Evolutionary conservation across 1,139 yeast genomes (phyloP), one percentile per base, ranked within the genome.

Genomic region (Suhomyces wounanorum): DNA sequence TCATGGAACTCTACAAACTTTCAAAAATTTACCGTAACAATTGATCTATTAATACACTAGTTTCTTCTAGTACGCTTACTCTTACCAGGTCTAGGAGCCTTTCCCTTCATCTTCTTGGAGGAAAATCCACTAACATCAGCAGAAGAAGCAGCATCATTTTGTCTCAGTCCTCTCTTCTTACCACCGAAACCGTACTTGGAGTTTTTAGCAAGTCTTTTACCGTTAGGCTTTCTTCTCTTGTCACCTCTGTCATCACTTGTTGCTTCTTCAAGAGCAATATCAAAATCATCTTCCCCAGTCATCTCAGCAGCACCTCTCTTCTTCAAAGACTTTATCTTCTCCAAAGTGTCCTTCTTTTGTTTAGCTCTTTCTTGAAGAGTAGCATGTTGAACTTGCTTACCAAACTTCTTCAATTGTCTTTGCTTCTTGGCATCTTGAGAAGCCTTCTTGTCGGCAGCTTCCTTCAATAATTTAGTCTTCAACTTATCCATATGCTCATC

Each of bases 401-500:
- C 99, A 61, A 90, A 92, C 77, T 94, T 94, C 85, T 92, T 94
- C 69, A 94, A 83, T 59, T 87, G 87, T 72, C 99, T 86, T 75
- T 94, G 98, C 70, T 87, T 87, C 75, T 89, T 88, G 36, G 98
- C 96, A 51, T 91, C 98, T 69, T 89, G 95, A 45, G 91, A 80
- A 2, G 97, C 97, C 72, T 89, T 89, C 81, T 88, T 89, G 65
- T 88, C 87, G 36, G 95, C 87, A 48, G 96, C 97, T 65, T 90
- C 97, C 55, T 83, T 81, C 43, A 91, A 78, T 61, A 94, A 79
- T 70, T 89, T 90, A 65, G 78, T 77, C 78, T 90, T 91, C 63
- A 94, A 80, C 71, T 84, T 89, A 65, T 91, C 97, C 99, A 94
- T 94, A 70, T 94, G 99, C 68, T 91, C 97, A 69, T 94, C 99